Conservation (phyloP, 2,329 filamentous ascomycete genomes). For the Xylaria sp. region DNA sequence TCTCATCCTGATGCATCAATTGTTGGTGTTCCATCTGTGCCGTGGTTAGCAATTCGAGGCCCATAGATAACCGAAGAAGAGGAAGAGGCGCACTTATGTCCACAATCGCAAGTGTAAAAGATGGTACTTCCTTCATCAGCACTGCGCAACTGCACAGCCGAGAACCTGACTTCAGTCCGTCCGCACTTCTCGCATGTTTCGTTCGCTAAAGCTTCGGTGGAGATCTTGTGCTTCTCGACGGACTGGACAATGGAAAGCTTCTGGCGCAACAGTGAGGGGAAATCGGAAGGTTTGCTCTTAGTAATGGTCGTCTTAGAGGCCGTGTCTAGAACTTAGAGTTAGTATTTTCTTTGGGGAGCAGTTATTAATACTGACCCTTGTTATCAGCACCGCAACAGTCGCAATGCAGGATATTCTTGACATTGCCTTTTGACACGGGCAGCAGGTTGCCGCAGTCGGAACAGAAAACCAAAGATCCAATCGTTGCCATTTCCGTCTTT, state of each 20-base stretch:
- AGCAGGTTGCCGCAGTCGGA: conserved; percentile 91
- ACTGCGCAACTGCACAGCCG: conserved; percentile 85
- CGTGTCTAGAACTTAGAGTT: conserved; percentile 64
- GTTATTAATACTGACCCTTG: conserved; percentile 67
- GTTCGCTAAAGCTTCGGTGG: conserved; percentile 73
- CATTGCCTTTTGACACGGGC: conserved; percentile 79
- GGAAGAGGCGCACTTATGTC: conserved; percentile 72
- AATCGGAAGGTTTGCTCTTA: conserved; percentile 86
- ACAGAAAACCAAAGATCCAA: conserved; percentile 93
- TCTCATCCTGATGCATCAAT: conserved; percentile 51
- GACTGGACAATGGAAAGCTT: conserved; percentile 89
- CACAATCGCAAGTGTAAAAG: conserved; percentile 87
- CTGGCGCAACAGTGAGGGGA: conserved; percentile 87
- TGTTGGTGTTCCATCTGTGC: conserved; percentile 59
- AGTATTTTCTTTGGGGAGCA: conserved; percentile 15
- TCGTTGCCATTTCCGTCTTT: conserved; percentile 75
- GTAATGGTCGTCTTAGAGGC: conserved; percentile 81
- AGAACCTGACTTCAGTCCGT: conserved; percentile 82
- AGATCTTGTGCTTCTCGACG: conserved; percentile 79
- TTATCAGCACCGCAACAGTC: conserved; percentile 88
- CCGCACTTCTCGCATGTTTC: conserved; percentile 84
- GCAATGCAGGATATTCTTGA: conserved; percentile 81
- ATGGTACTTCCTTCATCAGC: conserved; percentile 96
- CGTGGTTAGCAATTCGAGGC: conserved; percentile 29
- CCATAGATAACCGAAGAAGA: conserved; percentile 2